Evolutionary conservation across 805 yeast genomes (phyloP).

Genomic region (Ogataea paradorogensis): DNA sequence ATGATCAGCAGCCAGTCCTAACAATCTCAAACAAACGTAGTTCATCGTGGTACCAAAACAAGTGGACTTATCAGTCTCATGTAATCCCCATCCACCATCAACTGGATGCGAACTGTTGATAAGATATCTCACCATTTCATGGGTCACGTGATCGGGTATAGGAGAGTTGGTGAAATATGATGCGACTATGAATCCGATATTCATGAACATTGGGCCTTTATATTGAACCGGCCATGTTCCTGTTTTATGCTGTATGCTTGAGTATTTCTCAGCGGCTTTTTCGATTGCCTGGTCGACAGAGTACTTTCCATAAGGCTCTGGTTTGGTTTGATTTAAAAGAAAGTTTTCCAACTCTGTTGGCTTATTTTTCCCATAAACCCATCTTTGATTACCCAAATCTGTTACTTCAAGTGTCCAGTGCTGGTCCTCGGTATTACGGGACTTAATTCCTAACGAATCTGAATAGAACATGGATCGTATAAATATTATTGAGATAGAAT

Average conservation of each 20-base stretch:
- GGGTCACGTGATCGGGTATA: constrained; percentile 61
- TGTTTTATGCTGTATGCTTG: constrained; percentile 67
- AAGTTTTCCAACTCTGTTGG: constrained; percentile 3
- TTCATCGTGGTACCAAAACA: constrained; percentile 92
- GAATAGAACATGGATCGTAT: constrained; percentile 45
- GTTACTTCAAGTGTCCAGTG: constrained; percentile 76
- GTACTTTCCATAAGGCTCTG: constrained; percentile 28
- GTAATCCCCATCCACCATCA: constrained; percentile 99
- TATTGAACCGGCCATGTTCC: constrained; percentile 92
- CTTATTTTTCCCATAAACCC: constrained; percentile 53
- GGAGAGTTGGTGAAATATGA: constrained; percentile 65
- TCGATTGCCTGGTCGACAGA: constrained; percentile 51
- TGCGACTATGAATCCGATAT: constrained; percentile 80
- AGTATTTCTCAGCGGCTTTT: constrained; percentile 71
- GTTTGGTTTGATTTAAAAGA: constrained; percentile 1
- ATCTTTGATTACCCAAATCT: constrained; percentile 71
- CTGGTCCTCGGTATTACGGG: constrained; percentile 59
- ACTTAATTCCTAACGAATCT: constrained; percentile 51
- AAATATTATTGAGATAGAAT: neutral
- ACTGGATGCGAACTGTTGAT: constrained; percentile 95
- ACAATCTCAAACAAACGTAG: constrained; percentile 73
- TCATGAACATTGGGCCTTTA: constrained; percentile 97
- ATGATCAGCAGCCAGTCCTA: constrained; percentile 74
- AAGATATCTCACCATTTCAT: constrained; percentile 78
- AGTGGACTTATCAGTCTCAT: constrained; percentile 87